A percentile compares a stretch with the other conserved stretches of the same genome.
These are phyloP conservation scores for Pilobolus umbonatus DNA, from an alignment of 192 early-diverging fungal genomes.

Conservation along the genomic window DNA sequence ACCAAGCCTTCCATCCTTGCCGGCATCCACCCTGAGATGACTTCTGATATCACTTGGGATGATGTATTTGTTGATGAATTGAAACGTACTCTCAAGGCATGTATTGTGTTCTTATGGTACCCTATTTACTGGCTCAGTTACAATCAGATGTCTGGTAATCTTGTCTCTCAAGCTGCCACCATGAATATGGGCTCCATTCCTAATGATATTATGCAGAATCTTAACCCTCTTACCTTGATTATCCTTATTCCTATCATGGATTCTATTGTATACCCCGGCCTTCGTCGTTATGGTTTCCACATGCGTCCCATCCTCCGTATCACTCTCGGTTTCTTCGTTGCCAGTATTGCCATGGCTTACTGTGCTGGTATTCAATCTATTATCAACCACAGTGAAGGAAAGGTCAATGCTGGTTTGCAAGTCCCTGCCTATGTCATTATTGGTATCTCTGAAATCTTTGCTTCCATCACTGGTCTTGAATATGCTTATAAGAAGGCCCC, in stretches of 20 bases:
- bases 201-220: slow-evolving; percentile 62
- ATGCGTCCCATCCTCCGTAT: slow-evolving; percentile 63
- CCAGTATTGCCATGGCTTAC: slow-evolving; percentile 54
- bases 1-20: slow-evolving; percentile 56
- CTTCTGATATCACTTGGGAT: slow-evolving; percentile 47
- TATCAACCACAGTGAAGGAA: slow-evolving; percentile 54
- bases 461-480: slow-evolving; percentile 65
- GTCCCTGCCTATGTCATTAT: slow-evolving; percentile 56
- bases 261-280: slow-evolving; percentile 50
- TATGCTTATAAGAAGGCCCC: slow-evolving; percentile 65
- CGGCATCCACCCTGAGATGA: slow-evolving; percentile 19
- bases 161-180: slow-evolving; percentile 57
- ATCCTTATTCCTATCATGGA: slow-evolving; percentile 70
- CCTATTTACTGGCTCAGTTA: slow-evolving; percentile 75
- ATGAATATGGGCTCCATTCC: slow-evolving; percentile 55
- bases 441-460: slow-evolving; percentile 64
- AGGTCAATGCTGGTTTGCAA: slow-evolving; percentile 51
- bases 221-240: slow-evolving; percentile 61
- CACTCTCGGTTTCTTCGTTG: slow-evolving; percentile 58
- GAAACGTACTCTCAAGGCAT: slow-evolving; percentile 51
- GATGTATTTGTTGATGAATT: slow-evolving; percentile 72
- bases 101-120: slow-evolving; percentile 63
- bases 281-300: slow-evolving; percentile 45
- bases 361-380: slow-evolving; percentile 54
- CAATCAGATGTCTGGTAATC: slow-evolving; percentile 56